Evolutionary conservation across 768 basidiomycete genomes (phyloP).

Genomic region (Cubamyces lactineus): DNA sequence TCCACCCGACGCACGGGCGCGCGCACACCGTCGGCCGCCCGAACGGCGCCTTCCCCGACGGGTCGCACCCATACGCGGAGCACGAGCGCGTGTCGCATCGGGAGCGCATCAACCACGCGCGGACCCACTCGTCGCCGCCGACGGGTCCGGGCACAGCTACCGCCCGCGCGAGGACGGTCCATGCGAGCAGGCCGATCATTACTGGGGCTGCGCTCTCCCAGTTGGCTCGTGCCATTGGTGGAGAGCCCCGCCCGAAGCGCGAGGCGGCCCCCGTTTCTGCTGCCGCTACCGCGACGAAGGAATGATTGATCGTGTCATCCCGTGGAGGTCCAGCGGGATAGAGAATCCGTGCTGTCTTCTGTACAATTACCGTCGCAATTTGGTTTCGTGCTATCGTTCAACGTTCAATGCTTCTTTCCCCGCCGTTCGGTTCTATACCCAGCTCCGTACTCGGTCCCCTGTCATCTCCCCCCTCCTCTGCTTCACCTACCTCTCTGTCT

Average conservation of each 20-base stretch:
- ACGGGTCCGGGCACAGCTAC: slow-evolving; percentile 39
- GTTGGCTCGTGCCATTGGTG: slow-evolving; percentile 64
- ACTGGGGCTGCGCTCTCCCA: slow-evolving; percentile 72
- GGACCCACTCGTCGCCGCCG: slow-evolving; percentile 71
- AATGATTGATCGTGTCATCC: slow-evolving; percentile 16
- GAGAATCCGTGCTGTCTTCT: background rate
- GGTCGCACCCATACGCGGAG: slow-evolving; percentile 37
- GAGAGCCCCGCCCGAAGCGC: slow-evolving; percentile 25
- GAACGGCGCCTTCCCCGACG: slow-evolving; percentile 36
- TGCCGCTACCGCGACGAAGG: slow-evolving; percentile 22
- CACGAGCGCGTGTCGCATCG: slow-evolving; percentile 42
- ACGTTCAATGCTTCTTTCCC: slow-evolving; percentile 5
- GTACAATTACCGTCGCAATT: slow-evolving; percentile 2
- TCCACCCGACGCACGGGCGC: slow-evolving; percentile 50
- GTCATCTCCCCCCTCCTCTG: background rate
- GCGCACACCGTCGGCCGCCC: slow-evolving; percentile 60
- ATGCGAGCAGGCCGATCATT: slow-evolving; percentile 65
- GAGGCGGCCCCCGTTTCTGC: slow-evolving; percentile 20
- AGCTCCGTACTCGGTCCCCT: slow-evolving; percentile 4
- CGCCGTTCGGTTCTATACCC: slow-evolving; percentile 13
- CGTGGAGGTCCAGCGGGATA: too few species aligned
- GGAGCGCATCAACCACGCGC: slow-evolving; percentile 48
- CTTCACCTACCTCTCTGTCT: slow-evolving; percentile 1
- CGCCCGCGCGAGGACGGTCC: slow-evolving; percentile 44
- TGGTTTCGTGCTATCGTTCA: slow-evolving; percentile 9